phyloP scores from a whole-genome alignment of 2,329 filamentous ascomycete species.

The Mariannaea elegans region DNA sequence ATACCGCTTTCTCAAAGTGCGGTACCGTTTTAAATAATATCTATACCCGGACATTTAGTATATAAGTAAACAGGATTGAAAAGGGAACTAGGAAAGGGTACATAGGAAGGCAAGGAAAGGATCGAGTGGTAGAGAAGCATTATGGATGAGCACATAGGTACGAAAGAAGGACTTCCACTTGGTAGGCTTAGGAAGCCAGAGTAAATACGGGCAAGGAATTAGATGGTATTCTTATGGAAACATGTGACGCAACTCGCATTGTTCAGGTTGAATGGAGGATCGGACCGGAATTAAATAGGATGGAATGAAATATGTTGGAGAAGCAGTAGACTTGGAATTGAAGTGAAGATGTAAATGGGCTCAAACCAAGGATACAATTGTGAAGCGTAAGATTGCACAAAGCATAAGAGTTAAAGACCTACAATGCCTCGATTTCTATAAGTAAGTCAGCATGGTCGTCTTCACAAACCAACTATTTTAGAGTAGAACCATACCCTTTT shows the following conservation, averaged over 20 bases:
- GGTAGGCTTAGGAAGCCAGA: slow-evolving; percentile 7
- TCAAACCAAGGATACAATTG: slow-evolving; percentile 1
- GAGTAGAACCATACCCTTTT: slow-evolving; percentile 71
- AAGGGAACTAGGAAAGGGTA: slow-evolving; percentile 11
- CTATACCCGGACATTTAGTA: slow-evolving; percentile 42
- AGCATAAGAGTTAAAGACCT: slow-evolving; percentile 53
- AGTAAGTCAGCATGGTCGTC: slow-evolving; percentile 7
- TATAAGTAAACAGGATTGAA: slow-evolving; percentile 19
- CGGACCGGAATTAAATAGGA: not conserved
- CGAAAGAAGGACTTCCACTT: slow-evolving; percentile 6
- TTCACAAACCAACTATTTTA: too few species aligned
- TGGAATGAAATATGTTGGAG: not conserved
- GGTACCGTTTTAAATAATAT: slow-evolving; percentile 85
- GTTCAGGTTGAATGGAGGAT: slow-evolving; percentile 4
- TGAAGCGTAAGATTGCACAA: not conserved
- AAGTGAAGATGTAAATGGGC: not conserved
- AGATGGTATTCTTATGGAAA: slow-evolving; percentile 3
- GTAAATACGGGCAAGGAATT: slow-evolving; percentile 6
- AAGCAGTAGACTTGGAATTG: not conserved
- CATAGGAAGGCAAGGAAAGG: not conserved
- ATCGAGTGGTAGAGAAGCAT: not conserved
- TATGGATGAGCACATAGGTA: slow-evolving; percentile 2
- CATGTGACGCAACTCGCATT: not conserved
- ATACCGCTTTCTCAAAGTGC: slow-evolving; percentile 85
- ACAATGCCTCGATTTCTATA: slow-evolving; percentile 90